A percentile compares a stretch with the other conserved stretches of the same genome.
Conservation (phyloP, 257 asterid genomes). For the Nicotiana sylvestris region DNA sequence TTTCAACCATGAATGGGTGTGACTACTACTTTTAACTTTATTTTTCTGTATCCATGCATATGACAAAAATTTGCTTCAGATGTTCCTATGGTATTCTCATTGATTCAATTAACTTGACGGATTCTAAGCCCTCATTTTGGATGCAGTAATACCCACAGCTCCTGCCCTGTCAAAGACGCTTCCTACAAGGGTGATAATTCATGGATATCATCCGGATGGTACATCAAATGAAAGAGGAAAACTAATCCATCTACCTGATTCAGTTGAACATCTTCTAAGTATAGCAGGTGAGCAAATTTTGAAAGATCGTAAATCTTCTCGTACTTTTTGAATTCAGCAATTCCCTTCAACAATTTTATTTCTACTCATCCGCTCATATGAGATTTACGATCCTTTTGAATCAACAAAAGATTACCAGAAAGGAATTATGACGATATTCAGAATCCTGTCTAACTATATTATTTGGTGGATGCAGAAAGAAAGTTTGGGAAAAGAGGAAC, state of each 20-base stretch:
- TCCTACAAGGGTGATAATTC: slow-evolving; percentile 66
- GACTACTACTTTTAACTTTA: not conserved
- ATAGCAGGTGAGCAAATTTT: slow-evolving; percentile 47
- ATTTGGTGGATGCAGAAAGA: slow-evolving; percentile 50
- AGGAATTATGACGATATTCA: not conserved
- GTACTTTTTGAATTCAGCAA: too few species aligned
- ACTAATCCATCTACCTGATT: slow-evolving; percentile 79
- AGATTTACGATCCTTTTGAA: too few species aligned
- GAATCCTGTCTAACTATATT: not conserved
- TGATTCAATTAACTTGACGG: not conserved
- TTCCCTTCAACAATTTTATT: not conserved
- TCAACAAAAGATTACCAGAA: too few species aligned
- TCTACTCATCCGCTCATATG: not conserved
- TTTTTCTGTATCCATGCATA: not conserved
- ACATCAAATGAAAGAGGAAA: slow-evolving; percentile 41
- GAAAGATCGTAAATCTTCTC: not conserved
- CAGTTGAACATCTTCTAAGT: slow-evolving; percentile 59
- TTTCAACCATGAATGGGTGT: too few species aligned
- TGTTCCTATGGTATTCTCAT: not conserved
- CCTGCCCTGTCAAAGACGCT: slow-evolving; percentile 23
- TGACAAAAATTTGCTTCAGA: not conserved
- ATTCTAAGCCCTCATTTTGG: slow-evolving; percentile 10
- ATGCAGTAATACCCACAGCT: slow-evolving; percentile 30
- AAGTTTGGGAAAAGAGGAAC: slow-evolving; percentile 71
- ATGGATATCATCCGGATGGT: slow-evolving; percentile 74